Conservation (phyloP, 208 protist species). For the Acanthamoeba royreba region DNA sequence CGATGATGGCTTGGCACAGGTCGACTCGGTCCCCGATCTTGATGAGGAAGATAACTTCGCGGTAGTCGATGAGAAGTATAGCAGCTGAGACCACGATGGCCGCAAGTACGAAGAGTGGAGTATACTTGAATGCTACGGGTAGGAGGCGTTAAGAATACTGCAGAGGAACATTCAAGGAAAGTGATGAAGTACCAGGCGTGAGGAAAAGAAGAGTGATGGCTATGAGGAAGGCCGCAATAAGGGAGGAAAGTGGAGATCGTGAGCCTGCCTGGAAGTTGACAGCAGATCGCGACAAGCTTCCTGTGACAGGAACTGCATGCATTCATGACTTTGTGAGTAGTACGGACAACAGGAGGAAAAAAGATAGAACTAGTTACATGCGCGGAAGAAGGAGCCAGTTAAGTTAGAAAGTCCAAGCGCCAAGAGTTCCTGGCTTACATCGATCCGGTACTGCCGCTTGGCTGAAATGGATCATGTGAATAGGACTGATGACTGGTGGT, state of each 20-base stretch:
- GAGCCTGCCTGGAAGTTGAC: slow-evolving; percentile 8
- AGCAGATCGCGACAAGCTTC: not conserved
- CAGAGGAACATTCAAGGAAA: too few species aligned
- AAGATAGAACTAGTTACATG: too few species aligned
- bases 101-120: not conserved
- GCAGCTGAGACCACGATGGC: not conserved
- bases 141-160: too few species aligned
- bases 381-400: not conserved
- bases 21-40: not conserved
- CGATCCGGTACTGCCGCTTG: not conserved
- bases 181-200: not conserved
- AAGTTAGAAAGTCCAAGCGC: not conserved
- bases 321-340: too few species aligned
- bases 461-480: too few species aligned
- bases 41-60: not conserved
- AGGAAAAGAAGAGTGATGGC: not conserved
- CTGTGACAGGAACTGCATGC: not conserved
- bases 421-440: not conserved
- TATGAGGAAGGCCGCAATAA: not conserved
- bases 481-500: too few species aligned
- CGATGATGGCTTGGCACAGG: not conserved
- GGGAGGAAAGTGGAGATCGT: not conserved
- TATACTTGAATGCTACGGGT: not conserved
- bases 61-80: not conserved
- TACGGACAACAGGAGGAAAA: too few species aligned